Evolutionary conservation across 2,329 filamentous ascomycete species (phyloP), one percentile per base, ranked within the genome.

Genomic region (Ophiocordyceps unilateralis): DNA sequence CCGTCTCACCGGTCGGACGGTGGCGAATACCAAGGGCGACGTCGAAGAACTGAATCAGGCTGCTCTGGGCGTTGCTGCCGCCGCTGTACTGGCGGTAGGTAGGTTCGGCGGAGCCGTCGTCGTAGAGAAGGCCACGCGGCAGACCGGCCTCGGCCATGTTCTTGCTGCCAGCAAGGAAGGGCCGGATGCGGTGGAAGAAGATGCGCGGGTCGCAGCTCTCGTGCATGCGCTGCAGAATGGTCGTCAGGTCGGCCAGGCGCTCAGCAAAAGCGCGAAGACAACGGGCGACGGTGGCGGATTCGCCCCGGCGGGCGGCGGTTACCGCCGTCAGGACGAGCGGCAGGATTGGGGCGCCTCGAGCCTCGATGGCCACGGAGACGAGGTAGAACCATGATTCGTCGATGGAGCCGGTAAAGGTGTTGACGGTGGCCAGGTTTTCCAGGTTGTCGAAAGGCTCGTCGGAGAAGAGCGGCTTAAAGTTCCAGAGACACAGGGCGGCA

Each of bases 371-470:
- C 3, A 95, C 84, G 0, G 87, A 95, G 42, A 96, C 78, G 12
- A 98, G 71, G 58, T 96, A 98, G 58, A 98, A 98, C 91, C 91
- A 98, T 48, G 91, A 94, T 64, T 98, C 91, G 57, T 98, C 91
- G 44, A 93, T 69, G 8, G 87, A 88, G 41, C 91, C 91, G 15
- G 91, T 96, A 56, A 95, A 93, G 15, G 91, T 95, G 54, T 79
- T 77, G 47, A 96, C 70, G 2, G 85, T 91, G 36, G 85, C 79
- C 44, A 98, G 72, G 53, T 98, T 96, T 55, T 91, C 81, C 39
- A 96, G 71, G 49, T 78, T 77, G 55, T 93, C 85, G 45, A 91
- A 76, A 30, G 75, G 73, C 59, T 95, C 88, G 48, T 85, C 76
- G 46, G 78, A 65, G 56, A 96, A 95, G 43, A 96, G 73, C 1